Base-by-base conservation (phyloP, 129 eudicot genomes). In the Oenanthe sinensis region DNA sequence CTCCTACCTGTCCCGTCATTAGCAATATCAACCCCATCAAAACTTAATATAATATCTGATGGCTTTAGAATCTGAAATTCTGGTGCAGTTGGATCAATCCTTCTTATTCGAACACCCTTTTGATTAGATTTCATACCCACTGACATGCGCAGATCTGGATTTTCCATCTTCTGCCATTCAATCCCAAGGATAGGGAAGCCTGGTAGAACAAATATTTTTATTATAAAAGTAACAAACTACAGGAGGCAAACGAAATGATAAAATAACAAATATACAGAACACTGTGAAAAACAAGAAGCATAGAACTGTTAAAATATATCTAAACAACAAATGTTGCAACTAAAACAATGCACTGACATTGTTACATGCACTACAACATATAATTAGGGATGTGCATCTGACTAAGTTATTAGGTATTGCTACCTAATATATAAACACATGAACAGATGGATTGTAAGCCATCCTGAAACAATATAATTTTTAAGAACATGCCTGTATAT, bases 91-190 rank as follows among this genome's bases (percentile, higher is more conserved):
- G 99, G 99, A 58, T 95, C 96, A 58, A 95, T 75, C 87, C 97
- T 86, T 85, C 93, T 79, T 76, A 95, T 92, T 36, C 99, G 96
- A 8, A 95, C 99, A 82, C 99, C 99, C 82, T 95, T 95, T 47
- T 95, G 99, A 76, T 92, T 87, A 80, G 89, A 81, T 79, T 86
- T 84, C 99, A 95, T 95, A 65, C 99, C 99, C 87, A 86, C 85
- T 3, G 99, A 88, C 84, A 88, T 72, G 7, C 99, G 89, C 80
- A 95, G 68, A 79, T 95, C 97, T 28, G 99, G 99, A 54, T 95
- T 95, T 82, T 95, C 99, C 97, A 95, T 95, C 84, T 95, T 95
- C 82, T 95, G 99, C 99, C 99, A 95, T 83, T 95, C 99, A 46
- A 95, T 91, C 44, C 97, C 92, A 67, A 95, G 95, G 80, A 95